Base-by-base conservation (phyloP, 2,329 filamentous ascomycete genomes). In the Nakataea oryzae region DNA sequence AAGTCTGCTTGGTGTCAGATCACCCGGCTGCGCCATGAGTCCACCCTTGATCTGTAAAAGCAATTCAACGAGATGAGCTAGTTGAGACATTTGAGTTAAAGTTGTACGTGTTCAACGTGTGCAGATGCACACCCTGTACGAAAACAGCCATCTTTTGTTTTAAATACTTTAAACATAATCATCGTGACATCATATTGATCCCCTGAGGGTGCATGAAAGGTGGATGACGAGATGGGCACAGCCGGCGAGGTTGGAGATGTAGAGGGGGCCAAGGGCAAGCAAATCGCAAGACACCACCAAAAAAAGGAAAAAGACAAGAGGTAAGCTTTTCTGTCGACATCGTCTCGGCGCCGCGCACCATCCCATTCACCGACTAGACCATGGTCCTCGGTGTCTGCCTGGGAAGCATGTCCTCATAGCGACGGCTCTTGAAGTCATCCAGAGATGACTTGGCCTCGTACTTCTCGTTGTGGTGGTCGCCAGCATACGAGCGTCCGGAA, bases 361-460 rank as follows among this genome's bases (percentile, higher is more conserved):
- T 58, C 17, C 56, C 28, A 58, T 14, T 21, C 17, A 24, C 29
- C 17, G 32, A 58, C 28, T 58, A 71, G 8, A 74, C 70, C 70
- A 75, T 73, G 24, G 69, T 67, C 62, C 76, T 74, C 13, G 83
- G 82, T 58, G 78, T 75, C 63, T 78, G 74, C 57, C 81, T 74
- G 30, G 81, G 81, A 27, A 81, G 67, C 81, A 84, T 81, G 65
- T 85, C 82, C 70, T 85, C 82, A 65, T 85, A 85, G 55, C 81
- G 76, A 63, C 79, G 76, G 3, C 80, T 77, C 64, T 78, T 78
- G 68, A 79, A 73, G 66, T 85, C 81, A 58, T 81, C 79, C 21
- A 72, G 69, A 21, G 66, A 64, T 58, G 73, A 70, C 13, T 72
- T 73, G 57, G 74, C 71, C 62, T 78, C 75, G 63, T 74, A 71